Evolutionary conservation across 305 asterid species (phyloP).

Genomic region (Striga hermonthica): DNA sequence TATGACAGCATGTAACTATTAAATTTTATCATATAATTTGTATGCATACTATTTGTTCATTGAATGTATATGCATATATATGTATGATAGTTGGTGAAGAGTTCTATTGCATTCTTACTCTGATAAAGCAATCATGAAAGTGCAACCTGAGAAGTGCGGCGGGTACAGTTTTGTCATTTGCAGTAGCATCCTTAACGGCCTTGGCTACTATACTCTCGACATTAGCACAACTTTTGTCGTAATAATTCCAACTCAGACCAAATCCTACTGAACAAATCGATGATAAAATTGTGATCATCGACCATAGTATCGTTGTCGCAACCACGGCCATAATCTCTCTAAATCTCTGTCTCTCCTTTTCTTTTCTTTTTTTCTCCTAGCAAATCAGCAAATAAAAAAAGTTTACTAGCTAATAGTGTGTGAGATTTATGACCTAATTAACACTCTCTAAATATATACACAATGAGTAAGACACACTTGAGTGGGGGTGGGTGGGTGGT

Average conservation of each 20-base stretch:
- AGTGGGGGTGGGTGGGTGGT: too few species aligned
- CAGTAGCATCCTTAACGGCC: slow-evolving; percentile 38
- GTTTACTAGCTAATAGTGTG: too few species aligned
- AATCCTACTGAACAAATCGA: slow-evolving; percentile 20
- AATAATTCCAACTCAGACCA: slow-evolving; percentile 45
- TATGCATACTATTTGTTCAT: too few species aligned
- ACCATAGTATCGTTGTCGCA: slow-evolving; percentile 20
- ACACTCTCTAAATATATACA: too few species aligned
- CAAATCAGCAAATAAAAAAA: too few species aligned
- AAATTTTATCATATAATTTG: too few species aligned
- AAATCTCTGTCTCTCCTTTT: too few species aligned
- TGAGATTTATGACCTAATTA: too few species aligned
- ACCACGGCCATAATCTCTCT: slow-evolving; percentile 17
- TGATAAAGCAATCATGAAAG: slow-evolving; percentile 57
- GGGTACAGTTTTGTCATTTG: slow-evolving; percentile 46
- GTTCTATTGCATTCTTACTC: slow-evolving; percentile 33
- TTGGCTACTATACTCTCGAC: slow-evolving; percentile 41
- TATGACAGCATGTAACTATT: too few species aligned
- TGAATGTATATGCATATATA: not conserved
- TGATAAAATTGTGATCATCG: slow-evolving; percentile 22
- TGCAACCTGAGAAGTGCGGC: slow-evolving; percentile 60
- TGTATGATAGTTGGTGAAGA: not conserved
- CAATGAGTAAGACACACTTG: too few species aligned
- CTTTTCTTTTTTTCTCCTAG: too few species aligned
- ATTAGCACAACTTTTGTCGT: slow-evolving; percentile 39